Conservation (phyloP, 768 basidiomycete species). For the Pilatotrama ljubarskyi region DNA sequence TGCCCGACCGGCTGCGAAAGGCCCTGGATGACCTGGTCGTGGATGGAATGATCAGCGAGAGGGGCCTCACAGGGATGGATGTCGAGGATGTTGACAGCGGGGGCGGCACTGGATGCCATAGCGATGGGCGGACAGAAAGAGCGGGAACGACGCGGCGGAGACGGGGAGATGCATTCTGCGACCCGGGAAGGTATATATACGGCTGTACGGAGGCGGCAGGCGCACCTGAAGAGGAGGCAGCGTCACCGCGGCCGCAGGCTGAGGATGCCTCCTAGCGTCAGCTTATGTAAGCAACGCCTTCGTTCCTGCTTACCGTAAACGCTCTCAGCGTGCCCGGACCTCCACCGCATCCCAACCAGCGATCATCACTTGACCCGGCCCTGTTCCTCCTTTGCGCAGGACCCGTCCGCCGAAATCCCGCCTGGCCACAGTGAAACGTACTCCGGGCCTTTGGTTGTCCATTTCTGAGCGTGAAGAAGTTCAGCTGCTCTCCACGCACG, state of each 20-base stretch:
- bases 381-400: not conserved
- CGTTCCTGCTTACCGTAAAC: constrained; percentile 14
- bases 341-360: not conserved
- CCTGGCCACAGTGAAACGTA: not conserved
- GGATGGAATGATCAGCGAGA: constrained; percentile 28
- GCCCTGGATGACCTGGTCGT: constrained; percentile 52
- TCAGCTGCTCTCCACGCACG: not conserved
- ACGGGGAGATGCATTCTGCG: not conserved
- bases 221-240: not conserved
- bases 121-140: not conserved
- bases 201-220: not conserved
- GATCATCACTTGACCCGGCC: constrained; percentile 16
- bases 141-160: not conserved
- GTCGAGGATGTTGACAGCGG: constrained; percentile 27
- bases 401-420: constrained; percentile 6
- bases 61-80: constrained; percentile 18
- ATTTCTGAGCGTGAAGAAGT: not conserved
- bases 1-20: constrained; percentile 53
- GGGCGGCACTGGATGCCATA: constrained; percentile 5
- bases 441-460: not conserved
- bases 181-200: constrained; percentile 4
- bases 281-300: constrained; percentile 21
- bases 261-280: constrained; percentile 3
- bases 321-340: not conserved
- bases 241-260: not conserved